Evolutionary conservation across 257 asterid species (phyloP).

Genomic region (Solanum rostratum): DNA sequence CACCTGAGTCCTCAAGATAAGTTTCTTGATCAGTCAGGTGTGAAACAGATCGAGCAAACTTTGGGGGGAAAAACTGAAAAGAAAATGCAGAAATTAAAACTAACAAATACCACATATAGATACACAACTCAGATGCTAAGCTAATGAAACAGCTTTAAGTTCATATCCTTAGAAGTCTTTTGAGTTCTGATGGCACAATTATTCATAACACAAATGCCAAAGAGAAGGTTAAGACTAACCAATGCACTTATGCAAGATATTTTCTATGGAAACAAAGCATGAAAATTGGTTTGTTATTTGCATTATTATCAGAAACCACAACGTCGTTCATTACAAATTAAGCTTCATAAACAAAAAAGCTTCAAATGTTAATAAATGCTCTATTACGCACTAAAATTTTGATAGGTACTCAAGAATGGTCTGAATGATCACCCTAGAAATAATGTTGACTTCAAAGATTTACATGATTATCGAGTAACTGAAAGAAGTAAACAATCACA

Average conservation of each 20-base stretch:
- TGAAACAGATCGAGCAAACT: conserved; percentile 14
- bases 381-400: background rate
- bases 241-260: background rate
- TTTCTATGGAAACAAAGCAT: background rate
- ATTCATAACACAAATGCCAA: background rate
- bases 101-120: background rate
- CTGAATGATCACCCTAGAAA: background rate
- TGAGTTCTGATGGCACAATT: background rate
- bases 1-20: conserved; percentile 40
- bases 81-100: background rate
- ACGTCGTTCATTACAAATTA: background rate
- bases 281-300: background rate
- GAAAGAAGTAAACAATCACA: background rate
- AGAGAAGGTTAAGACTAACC: background rate
- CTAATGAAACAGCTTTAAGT: background rate
- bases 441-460: background rate
- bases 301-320: background rate
- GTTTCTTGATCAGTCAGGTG: conserved; percentile 21
- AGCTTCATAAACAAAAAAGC: background rate
- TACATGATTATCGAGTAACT: background rate
- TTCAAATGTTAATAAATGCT: background rate
- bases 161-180: background rate
- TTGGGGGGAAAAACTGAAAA: conserved; percentile 61
- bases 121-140: background rate
- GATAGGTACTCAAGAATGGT: background rate